Conservation (phyloP, 495 filamentous ascomycete genomes). For the Penicillium parvum region DNA sequence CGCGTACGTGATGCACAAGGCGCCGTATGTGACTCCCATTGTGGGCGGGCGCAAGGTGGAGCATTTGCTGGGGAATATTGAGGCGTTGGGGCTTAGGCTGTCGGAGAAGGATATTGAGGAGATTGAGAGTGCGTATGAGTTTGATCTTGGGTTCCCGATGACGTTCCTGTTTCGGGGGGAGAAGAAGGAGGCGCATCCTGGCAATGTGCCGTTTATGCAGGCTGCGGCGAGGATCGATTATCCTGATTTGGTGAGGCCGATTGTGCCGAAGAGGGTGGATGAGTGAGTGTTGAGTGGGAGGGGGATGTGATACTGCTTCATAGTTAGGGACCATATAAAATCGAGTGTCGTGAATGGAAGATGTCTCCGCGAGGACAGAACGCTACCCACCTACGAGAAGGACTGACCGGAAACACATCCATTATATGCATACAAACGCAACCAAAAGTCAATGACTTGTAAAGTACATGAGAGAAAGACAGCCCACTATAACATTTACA, state of each 20-base stretch:
- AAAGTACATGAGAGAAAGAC: constrained; percentile 31
- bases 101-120: constrained; percentile 57
- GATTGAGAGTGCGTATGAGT: constrained; percentile 58
- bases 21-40: constrained; percentile 74
- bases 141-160: constrained; percentile 60
- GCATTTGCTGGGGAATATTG: constrained; percentile 66
- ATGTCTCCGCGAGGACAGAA: too few species aligned
- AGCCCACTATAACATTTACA: constrained; percentile 24
- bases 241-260: constrained; percentile 17
- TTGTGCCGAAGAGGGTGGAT: constrained; percentile 18
- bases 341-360: too few species aligned
- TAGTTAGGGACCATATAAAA: too few species aligned
- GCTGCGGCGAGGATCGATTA: constrained; percentile 19
- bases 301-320: not conserved
- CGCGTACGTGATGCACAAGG: constrained; percentile 70
- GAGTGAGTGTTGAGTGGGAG: not conserved
- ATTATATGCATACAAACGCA: constrained; percentile 41
- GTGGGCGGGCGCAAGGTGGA: constrained; percentile 62
- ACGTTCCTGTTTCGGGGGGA: constrained; percentile 39
- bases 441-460: constrained; percentile 24
- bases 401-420: constrained; percentile 20
- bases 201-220: constrained; percentile 14
- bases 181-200: constrained; percentile 18
- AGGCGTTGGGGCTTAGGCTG: constrained; percentile 55
- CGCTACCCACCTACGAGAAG: not conserved